Conservation (phyloP, 768 basidiomycete species). For the Coprinopsis marcescibilis region DNA sequence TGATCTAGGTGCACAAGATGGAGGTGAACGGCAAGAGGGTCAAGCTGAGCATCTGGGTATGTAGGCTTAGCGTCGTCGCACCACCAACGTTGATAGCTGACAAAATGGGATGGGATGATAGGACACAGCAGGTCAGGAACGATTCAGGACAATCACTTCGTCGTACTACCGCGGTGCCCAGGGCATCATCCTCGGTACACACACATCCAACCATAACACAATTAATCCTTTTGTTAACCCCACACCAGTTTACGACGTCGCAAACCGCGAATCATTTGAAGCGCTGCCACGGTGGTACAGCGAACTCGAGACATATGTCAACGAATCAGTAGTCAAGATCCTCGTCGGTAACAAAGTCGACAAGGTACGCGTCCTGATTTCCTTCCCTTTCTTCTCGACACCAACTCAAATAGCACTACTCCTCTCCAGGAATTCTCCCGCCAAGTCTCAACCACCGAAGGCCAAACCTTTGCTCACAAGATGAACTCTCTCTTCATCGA, state of each 20-base stretch:
- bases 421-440: constrained; percentile 75
- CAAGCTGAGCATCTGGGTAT: constrained; percentile 95
- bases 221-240: background rate
- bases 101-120: constrained; percentile 22
- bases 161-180: constrained; percentile 92
- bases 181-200: constrained; percentile 68
- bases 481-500: constrained; percentile 88
- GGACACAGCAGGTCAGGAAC: constrained; percentile 97
- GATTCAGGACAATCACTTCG: constrained; percentile 91
- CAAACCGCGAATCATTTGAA: constrained; percentile 89
- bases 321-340: constrained; percentile 82
- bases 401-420: background rate
- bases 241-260: constrained; percentile 86
- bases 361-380: constrained; percentile 39
- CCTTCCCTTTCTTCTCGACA: background rate
- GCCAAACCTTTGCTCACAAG: constrained; percentile 68
- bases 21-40: constrained; percentile 75
- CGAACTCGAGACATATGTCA: constrained; percentile 92
- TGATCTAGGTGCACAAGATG: constrained; percentile 77
- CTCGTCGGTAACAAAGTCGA: constrained; percentile 94
- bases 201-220: constrained; percentile 8
- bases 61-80: constrained; percentile 19
- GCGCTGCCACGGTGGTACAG: constrained; percentile 90
- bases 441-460: constrained; percentile 78
- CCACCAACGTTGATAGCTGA: background rate